These are phyloP conservation scores for Diaporthe vexans DNA, from an alignment of 2,329 filamentous ascomycete genomes.

Conservation along the genomic window DNA sequence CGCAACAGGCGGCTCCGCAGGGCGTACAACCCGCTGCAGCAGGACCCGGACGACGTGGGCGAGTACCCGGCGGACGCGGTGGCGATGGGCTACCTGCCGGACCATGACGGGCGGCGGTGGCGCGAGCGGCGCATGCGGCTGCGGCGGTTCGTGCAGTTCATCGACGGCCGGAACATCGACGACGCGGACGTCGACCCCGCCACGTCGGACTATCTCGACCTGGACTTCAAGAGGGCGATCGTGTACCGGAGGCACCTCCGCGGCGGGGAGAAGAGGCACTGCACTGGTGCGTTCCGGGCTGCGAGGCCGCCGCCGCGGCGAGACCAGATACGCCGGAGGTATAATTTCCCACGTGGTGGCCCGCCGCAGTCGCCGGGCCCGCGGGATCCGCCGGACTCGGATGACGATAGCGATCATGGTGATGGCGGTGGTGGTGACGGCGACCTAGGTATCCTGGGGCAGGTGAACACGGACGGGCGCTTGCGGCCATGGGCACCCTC, in stretches of 20 bases:
- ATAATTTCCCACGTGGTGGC: background rate
- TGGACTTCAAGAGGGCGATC: conserved; percentile 12
- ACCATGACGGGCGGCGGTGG: conserved; percentile 32
- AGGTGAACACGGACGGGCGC: background rate
- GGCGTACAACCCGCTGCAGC: conserved; percentile 28
- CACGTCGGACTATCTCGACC: conserved; percentile 10
- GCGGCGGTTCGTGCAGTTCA: conserved; percentile 23
- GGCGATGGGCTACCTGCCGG: conserved; percentile 32
- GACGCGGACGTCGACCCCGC: background rate
- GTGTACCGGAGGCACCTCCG: background rate
- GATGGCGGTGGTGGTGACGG: background rate
- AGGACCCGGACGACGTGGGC: conserved; percentile 25
- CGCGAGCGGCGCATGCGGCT: conserved; percentile 40
- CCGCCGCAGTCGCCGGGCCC: too few relatives aligned
- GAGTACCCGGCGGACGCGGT: conserved; percentile 33
- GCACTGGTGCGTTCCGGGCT: conserved; percentile 1
- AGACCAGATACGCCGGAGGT: background rate
- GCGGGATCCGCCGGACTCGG: background rate
- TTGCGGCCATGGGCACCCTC: background rate
- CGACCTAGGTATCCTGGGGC: too few relatives aligned
- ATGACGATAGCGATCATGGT: background rate
- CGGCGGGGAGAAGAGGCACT: conserved; percentile 5
- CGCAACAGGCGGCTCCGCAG: conserved; percentile 14
- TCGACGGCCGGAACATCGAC: conserved; percentile 8
- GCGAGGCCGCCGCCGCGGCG: conserved; percentile 12